phyloP scores from a whole-genome alignment of 495 filamentous ascomycete species.

The Immersiella caudata region DNA sequence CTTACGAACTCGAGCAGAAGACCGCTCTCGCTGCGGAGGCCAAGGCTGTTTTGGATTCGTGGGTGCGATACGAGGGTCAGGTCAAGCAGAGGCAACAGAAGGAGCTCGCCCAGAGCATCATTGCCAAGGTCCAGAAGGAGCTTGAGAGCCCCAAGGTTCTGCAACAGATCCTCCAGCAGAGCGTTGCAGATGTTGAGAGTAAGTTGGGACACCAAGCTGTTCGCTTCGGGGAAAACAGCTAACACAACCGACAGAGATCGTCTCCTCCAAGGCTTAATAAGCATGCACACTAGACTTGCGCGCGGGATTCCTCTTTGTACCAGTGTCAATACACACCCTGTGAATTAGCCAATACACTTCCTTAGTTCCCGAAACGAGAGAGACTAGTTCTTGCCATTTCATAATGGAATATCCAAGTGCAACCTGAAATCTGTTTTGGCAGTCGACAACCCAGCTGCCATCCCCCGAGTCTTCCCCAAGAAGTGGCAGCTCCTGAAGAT shows the following conservation, averaged over 20 bases:
- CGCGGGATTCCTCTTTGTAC: constrained; percentile 52
- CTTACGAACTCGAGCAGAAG: constrained; percentile 94
- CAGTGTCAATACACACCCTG: constrained; percentile 48
- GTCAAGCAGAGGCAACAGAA: constrained; percentile 97
- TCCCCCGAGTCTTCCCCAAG: too few relatives aligned
- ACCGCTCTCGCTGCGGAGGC: constrained; percentile 88
- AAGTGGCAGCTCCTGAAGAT: too few relatives aligned
- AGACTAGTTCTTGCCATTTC: neutral
- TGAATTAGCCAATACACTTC: constrained; percentile 49
- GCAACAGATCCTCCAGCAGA: constrained; percentile 94
- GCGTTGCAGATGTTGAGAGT: constrained; percentile 95
- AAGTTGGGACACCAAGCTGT: constrained; percentile 44
- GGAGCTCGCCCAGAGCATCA: constrained; percentile 89
- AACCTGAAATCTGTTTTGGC: neutral
- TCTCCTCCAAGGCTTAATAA: constrained; percentile 59
- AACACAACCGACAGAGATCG: constrained; percentile 48
- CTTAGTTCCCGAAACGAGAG: constrained; percentile 16
- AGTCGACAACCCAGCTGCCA: neutral
- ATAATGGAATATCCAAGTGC: neutral
- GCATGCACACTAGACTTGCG: constrained; percentile 43
- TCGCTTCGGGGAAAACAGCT: constrained; percentile 17
- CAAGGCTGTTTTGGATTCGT: constrained; percentile 93
- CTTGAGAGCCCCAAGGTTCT: constrained; percentile 94
- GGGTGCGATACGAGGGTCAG: constrained; percentile 97
- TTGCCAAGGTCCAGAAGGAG: constrained; percentile 97